Conservation (phyloP, 2,329 filamentous ascomycete genomes). For the Apiospora saccharicola region DNA sequence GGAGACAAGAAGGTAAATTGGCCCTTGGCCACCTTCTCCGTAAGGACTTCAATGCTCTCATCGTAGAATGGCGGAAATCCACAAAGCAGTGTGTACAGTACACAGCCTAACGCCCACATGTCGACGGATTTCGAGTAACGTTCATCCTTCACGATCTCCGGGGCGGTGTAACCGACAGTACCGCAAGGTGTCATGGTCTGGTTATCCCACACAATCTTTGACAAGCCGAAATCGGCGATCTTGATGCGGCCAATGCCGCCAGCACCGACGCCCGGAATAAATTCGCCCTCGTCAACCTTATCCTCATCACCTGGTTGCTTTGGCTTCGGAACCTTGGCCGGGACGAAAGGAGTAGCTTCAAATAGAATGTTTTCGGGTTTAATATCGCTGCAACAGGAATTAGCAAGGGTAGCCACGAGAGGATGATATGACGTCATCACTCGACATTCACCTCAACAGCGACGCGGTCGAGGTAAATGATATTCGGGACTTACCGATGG, state of each 20-base stretch:
- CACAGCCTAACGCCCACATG: conserved; percentile 98
- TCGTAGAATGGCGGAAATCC: conserved; percentile 99
- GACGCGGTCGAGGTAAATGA: conserved; percentile 28
- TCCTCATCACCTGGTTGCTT: conserved; percentile 91
- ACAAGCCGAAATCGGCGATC: conserved; percentile 96
- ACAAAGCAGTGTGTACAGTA: conserved; percentile 94
- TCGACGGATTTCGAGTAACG: conserved; percentile 98
- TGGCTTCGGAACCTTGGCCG: conserved; percentile 81
- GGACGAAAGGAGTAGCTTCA: conserved; percentile 82
- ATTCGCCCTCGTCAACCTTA: conserved; percentile 96
- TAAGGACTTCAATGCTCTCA: conserved; percentile 95
- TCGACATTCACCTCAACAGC: not conserved
- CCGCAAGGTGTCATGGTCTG: conserved; percentile 99
- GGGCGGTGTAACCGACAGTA: conserved; percentile 96
- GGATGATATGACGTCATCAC: not conserved
- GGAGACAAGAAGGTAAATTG: conserved; percentile 98
- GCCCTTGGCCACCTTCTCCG: conserved; percentile 95
- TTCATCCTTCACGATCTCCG: conserved; percentile 99
- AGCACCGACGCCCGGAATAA: conserved; percentile 78
- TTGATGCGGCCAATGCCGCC: conserved; percentile 96
- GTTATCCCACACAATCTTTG: conserved; percentile 97
- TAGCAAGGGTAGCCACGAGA: conserved; percentile 29
- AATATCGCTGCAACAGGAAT: conserved; percentile 74
- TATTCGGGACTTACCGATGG: conserved; percentile 75
- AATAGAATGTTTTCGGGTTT: conserved; percentile 98